Conservation (phyloP, 176 grass and related monocot genomes). For the Themeda triandra region DNA sequence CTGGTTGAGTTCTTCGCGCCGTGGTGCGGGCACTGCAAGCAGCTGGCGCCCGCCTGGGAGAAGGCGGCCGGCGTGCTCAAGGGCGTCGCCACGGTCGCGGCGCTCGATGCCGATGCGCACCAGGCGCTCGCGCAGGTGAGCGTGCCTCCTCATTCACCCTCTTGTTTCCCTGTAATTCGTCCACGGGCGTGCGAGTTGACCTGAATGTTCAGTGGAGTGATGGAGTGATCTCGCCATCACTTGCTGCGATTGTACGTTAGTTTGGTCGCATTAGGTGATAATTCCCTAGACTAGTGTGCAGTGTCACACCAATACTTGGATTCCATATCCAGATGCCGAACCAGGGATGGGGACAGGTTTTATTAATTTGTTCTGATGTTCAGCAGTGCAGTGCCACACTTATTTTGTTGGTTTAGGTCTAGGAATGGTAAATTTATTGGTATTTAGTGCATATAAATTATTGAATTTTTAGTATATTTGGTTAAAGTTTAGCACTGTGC, state of each 20-base stretch:
- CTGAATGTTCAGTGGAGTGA: slow-evolving; percentile 2
- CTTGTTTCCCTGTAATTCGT: slow-evolving; percentile 21
- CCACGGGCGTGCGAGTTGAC: neutral
- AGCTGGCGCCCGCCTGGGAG: slow-evolving; percentile 86
- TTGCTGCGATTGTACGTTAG: neutral
- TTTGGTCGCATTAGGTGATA: neutral
- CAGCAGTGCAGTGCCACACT: neutral
- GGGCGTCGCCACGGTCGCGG: slow-evolving; percentile 82
- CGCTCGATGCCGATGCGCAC: slow-evolving; percentile 89
- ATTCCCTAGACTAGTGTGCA: neutral
- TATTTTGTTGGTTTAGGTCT: neutral
- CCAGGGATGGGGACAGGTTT: neutral
- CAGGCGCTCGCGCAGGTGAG: slow-evolving; percentile 81
- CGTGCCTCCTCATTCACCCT: neutral
- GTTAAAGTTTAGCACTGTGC: neutral
- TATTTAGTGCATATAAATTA: neutral
- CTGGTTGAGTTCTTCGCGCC: slow-evolving; percentile 98
- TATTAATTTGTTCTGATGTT: neutral
- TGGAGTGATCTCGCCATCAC: neutral
- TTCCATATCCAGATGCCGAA: neutral
- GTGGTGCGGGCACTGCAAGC: slow-evolving; percentile 98
- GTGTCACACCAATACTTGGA: neutral
- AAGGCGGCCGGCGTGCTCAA: slow-evolving; percentile 86
- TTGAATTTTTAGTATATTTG: neutral
- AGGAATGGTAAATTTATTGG: neutral